Evolutionary conservation across 2,329 filamentous ascomycete species (phyloP).

Genomic region (Calycina marina): DNA sequence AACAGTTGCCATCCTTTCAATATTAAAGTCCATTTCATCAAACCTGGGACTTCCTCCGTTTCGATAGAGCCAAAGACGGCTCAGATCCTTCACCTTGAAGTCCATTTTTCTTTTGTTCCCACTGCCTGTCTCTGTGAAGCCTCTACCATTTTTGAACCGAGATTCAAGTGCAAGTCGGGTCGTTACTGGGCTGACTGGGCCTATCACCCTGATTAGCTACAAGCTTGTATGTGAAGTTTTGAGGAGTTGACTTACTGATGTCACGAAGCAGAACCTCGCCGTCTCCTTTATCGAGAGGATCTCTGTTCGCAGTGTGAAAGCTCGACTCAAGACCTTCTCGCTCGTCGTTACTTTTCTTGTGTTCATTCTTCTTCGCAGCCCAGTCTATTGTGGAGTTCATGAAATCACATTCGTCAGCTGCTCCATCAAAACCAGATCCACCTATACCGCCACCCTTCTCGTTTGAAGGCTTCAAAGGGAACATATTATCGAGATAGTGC

Average conservation of each 20-base stretch:
- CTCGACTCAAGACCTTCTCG: constrained; percentile 2
- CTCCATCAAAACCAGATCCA: constrained; percentile 9
- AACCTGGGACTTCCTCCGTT: constrained; percentile 37
- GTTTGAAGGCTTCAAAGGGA: constrained; percentile 11
- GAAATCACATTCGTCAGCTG: constrained; percentile 10
- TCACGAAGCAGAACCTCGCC: constrained; percentile 10
- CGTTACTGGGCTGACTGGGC: constrained; percentile 5
- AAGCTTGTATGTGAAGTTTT: neutral
- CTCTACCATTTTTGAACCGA: constrained; percentile 3
- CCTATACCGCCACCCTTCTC: constrained; percentile 10
- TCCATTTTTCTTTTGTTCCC: constrained; percentile 1
- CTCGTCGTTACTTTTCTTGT: constrained; percentile 5
- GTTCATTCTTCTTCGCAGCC: constrained; percentile 3
- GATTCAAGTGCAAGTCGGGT: constrained; percentile 5
- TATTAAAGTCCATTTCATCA: constrained; percentile 11
- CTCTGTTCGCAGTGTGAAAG: constrained; percentile 1
- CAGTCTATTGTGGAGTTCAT: constrained; percentile 11
- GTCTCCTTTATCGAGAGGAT: constrained; percentile 9
- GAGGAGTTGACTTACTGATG: constrained; percentile 9
- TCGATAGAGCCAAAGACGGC: constrained; percentile 46
- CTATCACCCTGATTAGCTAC: neutral
- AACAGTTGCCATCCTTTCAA: constrained; percentile 1
- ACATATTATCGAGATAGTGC: constrained; percentile 24
- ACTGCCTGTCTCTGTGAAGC: constrained; percentile 2
- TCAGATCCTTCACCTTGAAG: constrained; percentile 44